Conservation (phyloP, 768 basidiomycete species). For the Candolleomyces eurysporus region DNA sequence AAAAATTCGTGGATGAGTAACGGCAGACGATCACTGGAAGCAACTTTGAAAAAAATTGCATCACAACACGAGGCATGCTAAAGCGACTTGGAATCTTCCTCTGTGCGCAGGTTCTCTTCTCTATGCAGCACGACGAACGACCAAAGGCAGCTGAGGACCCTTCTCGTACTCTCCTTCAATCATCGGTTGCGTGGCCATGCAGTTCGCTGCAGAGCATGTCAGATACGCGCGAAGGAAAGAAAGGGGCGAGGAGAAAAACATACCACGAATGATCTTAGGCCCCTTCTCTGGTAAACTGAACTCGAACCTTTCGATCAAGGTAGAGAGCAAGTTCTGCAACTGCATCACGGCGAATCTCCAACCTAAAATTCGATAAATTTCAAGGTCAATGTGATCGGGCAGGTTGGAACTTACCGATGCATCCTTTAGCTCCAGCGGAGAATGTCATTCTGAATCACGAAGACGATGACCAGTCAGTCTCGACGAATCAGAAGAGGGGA, state of each 20-base stretch:
- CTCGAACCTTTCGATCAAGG: not conserved
- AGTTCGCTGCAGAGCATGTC: not conserved
- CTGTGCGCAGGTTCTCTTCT: too few species aligned
- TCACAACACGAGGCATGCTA: too few species aligned
- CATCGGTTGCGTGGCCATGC: not conserved
- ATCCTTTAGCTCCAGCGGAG: not conserved
- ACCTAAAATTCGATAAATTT: not conserved
- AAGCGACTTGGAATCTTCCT: too few species aligned
- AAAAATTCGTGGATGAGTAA: too few species aligned
- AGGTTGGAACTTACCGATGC: not conserved
- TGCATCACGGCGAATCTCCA: not conserved
- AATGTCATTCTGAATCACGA: not conserved
- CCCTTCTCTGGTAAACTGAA: not conserved
- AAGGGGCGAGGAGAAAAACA: not conserved
- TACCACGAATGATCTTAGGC: not conserved
- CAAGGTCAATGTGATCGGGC: not conserved
- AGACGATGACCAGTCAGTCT: not conserved
- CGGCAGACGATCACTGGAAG: too few species aligned
- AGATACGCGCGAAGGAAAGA: too few species aligned
- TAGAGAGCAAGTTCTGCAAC: not conserved
- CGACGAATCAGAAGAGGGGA: not conserved
- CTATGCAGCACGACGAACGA: not conserved
- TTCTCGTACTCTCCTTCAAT: not conserved
- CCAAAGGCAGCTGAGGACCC: not conserved
- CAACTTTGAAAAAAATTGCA: too few species aligned